phyloP scores from a whole-genome alignment of 225 moss, liverwort and hornwort genomes.

The Asterella californica region DNA sequence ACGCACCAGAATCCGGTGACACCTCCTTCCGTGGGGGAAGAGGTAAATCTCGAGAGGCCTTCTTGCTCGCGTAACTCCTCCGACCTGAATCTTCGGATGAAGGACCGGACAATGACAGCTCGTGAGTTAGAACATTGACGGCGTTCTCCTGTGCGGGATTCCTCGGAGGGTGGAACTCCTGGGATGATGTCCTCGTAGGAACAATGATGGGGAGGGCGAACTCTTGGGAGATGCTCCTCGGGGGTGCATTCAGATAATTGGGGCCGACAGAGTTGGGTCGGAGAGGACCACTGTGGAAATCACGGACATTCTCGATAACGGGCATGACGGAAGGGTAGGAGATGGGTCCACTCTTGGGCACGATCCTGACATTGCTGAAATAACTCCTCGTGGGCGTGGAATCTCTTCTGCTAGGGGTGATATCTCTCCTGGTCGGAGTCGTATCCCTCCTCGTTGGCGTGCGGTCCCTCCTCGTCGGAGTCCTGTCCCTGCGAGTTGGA shows the following conservation, averaged over 20 bases:
- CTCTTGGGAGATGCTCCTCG: slow-evolving; percentile 41
- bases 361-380: slow-evolving; percentile 20
- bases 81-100: slow-evolving; percentile 21
- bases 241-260: slow-evolving; percentile 36
- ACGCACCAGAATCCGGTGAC: neutral
- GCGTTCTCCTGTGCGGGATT: slow-evolving; percentile 29
- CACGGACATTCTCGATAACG: slow-evolving; percentile 32
- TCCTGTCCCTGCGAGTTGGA: slow-evolving; percentile 39
- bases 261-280: slow-evolving; percentile 35
- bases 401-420: slow-evolving; percentile 36
- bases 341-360: slow-evolving; percentile 37
- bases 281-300: slow-evolving; percentile 41
- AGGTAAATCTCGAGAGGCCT: neutral
- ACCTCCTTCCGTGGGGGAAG: slow-evolving; percentile 5
- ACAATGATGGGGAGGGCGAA: slow-evolving; percentile 29
- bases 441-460: slow-evolving; percentile 32
- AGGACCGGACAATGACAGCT: slow-evolving; percentile 26
- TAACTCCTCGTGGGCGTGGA: slow-evolving; percentile 34
- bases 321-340: slow-evolving; percentile 22
- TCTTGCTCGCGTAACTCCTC: neutral
- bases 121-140: slow-evolving; percentile 24
- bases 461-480: slow-evolving; percentile 37
- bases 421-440: slow-evolving; percentile 29
- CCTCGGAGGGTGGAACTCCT: slow-evolving; percentile 35
- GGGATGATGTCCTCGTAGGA: slow-evolving; percentile 18